phyloP scores from a whole-genome alignment of 2,329 filamentous ascomycete species.

The Gliomastix tumulicola region DNA sequence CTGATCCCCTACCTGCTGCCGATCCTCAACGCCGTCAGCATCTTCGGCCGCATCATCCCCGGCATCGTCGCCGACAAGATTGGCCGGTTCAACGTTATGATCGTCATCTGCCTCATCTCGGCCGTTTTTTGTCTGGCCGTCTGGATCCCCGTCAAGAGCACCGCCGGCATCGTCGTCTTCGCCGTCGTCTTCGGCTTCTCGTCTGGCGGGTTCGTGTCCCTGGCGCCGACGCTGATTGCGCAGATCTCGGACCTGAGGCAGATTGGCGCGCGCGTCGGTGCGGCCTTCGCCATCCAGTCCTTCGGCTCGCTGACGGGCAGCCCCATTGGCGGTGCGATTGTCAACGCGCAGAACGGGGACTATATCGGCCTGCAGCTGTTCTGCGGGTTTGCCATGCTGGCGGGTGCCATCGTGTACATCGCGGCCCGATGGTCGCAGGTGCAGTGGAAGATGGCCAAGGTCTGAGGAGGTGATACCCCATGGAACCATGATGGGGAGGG shows the following conservation, averaged over 20 bases:
- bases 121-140: constrained; percentile 36
- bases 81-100: constrained; percentile 40
- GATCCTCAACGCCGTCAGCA: constrained; percentile 51
- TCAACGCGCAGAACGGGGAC: constrained; percentile 40
- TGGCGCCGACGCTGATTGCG: constrained; percentile 57
- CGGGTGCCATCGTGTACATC: constrained; percentile 17
- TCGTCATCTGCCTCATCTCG: constrained; percentile 43
- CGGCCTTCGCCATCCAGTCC: constrained; percentile 53
- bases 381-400: constrained; percentile 43
- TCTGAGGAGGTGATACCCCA: too few relatives aligned
- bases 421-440: constrained; percentile 23
- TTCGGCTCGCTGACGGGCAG: constrained; percentile 60
- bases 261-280: constrained; percentile 62
- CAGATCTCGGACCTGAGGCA: constrained; percentile 65
- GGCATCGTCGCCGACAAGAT: constrained; percentile 38
- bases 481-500: too few relatives aligned
- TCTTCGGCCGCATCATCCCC: constrained; percentile 43
- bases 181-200: constrained; percentile 63
- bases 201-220: constrained; percentile 58
- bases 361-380: constrained; percentile 60
- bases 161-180: constrained; percentile 56
- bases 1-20: constrained; percentile 40
- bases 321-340: constrained; percentile 60
- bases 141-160: constrained; percentile 39
- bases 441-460: constrained; percentile 23